These are phyloP conservation scores for Scenedesmus sp. DNA, from an alignment of 163 green algal genomes.

Conservation along the genomic window DNA sequence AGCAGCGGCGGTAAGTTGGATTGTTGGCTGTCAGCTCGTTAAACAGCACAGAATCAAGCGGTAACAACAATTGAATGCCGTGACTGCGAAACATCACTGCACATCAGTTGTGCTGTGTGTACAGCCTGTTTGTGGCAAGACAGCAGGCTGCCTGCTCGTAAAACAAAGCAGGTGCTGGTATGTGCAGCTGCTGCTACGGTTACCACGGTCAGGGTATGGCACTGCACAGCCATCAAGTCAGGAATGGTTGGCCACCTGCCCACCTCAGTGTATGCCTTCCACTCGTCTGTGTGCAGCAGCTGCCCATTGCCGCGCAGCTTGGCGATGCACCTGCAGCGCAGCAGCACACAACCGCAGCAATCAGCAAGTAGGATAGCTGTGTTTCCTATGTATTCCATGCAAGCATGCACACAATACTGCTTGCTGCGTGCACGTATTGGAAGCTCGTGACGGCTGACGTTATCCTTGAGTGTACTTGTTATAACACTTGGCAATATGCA, in stretches of 20 bases:
- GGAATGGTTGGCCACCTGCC: neutral
- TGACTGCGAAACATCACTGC: no score
- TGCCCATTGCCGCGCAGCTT: slow-evolving; percentile 41
- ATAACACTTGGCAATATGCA: neutral
- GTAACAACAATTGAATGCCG: no score
- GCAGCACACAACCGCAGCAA: neutral
- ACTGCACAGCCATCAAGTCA: neutral
- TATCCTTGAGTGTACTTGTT: no score
- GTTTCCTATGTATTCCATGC: neutral
- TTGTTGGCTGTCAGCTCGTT: no score
- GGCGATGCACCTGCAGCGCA: slow-evolving; percentile 43
- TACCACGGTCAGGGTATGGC: neutral
- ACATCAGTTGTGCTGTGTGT: no score
- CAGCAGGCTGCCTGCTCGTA: neutral
- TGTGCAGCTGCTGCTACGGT: neutral
- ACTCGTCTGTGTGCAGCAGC: slow-evolving; percentile 63
- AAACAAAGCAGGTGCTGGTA: neutral
- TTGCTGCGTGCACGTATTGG: no score
- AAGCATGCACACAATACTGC: no score
- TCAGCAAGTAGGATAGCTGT: neutral
- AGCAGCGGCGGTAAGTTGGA: neutral
- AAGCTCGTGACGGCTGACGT: no score
- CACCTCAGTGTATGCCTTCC: slow-evolving; percentile 55
- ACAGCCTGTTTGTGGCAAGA: neutral
- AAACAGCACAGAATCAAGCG: no score